phyloP scores from a whole-genome alignment of 192 early-diverging fungal species.

The Gonapodya prolifera region DNA sequence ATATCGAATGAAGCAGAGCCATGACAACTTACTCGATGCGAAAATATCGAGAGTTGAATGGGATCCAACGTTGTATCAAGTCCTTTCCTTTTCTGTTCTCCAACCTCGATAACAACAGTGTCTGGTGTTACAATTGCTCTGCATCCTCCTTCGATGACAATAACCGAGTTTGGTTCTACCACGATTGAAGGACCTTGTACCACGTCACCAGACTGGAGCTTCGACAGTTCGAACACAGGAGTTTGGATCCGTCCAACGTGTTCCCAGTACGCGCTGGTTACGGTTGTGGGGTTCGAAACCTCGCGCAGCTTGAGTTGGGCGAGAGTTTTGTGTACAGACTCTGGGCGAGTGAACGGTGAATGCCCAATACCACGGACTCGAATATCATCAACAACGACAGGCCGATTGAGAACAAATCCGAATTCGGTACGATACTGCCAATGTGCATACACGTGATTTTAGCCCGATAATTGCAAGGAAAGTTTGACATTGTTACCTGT shows the following conservation, averaged over 20 bases:
- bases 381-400: conserved; percentile 80
- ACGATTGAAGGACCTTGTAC: conserved; percentile 82
- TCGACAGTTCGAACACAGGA: conserved; percentile 54
- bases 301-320: not conserved
- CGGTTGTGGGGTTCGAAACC: not conserved
- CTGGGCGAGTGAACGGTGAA: not conserved
- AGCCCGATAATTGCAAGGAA: not conserved
- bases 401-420: conserved; percentile 81
- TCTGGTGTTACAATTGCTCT: conserved; percentile 54
- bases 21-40: conserved; percentile 56
- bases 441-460: not conserved
- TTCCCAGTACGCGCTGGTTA: conserved; percentile 60
- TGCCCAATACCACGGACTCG: conserved; percentile 74
- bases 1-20: not conserved
- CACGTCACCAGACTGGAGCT: conserved; percentile 48
- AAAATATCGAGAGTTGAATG: conserved; percentile 82
- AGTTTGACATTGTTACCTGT: not conserved
- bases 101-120: conserved; percentile 14
- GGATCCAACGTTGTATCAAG: conserved; percentile 59
- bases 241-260: conserved; percentile 46
- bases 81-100: conserved; percentile 21
- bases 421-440: conserved; percentile 77
- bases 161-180: conserved; percentile 76
- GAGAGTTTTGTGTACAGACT: not conserved
- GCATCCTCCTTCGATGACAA: conserved; percentile 77